These are phyloP conservation scores for Chaetomium tenue DNA, from an alignment of 495 filamentous ascomycete genomes.

Conservation along the genomic window DNA sequence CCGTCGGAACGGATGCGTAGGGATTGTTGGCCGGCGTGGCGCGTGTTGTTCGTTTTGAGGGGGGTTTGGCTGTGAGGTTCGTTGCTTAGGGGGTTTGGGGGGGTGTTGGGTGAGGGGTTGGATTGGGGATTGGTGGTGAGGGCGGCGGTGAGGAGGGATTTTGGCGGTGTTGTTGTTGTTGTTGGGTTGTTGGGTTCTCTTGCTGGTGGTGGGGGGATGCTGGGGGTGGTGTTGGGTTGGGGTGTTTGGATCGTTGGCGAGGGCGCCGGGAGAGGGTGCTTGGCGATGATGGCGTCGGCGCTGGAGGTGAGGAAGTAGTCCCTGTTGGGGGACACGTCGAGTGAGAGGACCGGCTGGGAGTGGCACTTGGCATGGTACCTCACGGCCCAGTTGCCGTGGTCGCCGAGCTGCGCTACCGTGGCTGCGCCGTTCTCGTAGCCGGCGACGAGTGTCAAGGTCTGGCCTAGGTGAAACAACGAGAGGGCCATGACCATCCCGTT, in stretches of 20 bases:
- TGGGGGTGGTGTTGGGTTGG: not conserved
- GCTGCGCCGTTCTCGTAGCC: slow-evolving; percentile 87
- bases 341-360: slow-evolving; percentile 79
- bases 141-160: slow-evolving; percentile 34
- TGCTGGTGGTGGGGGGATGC: not conserved
- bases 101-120: slow-evolving; percentile 14
- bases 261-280: slow-evolving; percentile 44
- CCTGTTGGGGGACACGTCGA: slow-evolving; percentile 58
- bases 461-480: slow-evolving; percentile 53
- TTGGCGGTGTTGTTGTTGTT: too few species aligned
- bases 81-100: slow-evolving; percentile 1
- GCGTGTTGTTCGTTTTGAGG: slow-evolving; percentile 65
- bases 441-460: slow-evolving; percentile 55
- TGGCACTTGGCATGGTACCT: slow-evolving; percentile 68
- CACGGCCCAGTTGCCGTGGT: slow-evolving; percentile 53
- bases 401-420: slow-evolving; percentile 50
- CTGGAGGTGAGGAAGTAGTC: slow-evolving; percentile 76
- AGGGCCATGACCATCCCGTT: slow-evolving; percentile 93
- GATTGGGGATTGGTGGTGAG: slow-evolving; percentile 19
- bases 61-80: slow-evolving; percentile 38
- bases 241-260: not conserved
- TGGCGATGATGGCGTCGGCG: slow-evolving; percentile 62
- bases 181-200: not conserved
- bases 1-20: slow-evolving; percentile 76
- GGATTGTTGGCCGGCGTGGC: slow-evolving; percentile 86